Base-by-base conservation (phyloP, 179 eudicot species). In the Vitellaria paradoxa region DNA sequence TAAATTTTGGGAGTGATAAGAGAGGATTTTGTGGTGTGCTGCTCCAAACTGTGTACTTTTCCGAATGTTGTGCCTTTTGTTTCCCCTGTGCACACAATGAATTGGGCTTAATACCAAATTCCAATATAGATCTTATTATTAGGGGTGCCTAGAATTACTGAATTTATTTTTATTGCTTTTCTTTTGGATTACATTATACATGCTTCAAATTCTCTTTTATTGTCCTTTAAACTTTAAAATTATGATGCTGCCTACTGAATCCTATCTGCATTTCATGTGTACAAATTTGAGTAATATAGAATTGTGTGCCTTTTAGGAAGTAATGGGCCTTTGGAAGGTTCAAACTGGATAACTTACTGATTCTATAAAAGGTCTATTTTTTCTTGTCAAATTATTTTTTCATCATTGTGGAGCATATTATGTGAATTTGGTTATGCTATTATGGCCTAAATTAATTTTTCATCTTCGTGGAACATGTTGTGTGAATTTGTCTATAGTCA, bases 231-330 rank as follows among this genome's bases (percentile, higher is more conserved):
- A 45, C 17, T 23, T 78, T 78, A 10, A 62, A 52, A 56, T 62
- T 53, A 14, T 42, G 6, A 37, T 64, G 47, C 46, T 6, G 45
- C 40, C 26, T 23, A 18, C 2, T 30, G 9, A 46, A 24, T 62
- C 69, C 21, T 62, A 17, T 46, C 20, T 0, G 15, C 13, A 9
- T 21, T 20, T 57, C n/a, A 24, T 15, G 21, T 52, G 26, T 56
- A 10, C 15, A 7, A 30, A 14, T 71, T 71, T 73, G 66, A 73
- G 76, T 50, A 13, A 73, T 42, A 42, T n/a, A 40, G 40, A 12
- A n/a, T 60, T 13, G 17, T 6, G 0, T 42, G 52, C 21, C 14
- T 13, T 59, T 73, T 42, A 20, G 53, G 49, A 59, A 57, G 64
- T 47, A 24, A 15, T 9, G 14, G 74, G n/a, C 65, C 67, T 12